These are phyloP conservation scores for Melastoma candidum DNA, from an alignment of 441 rosid species.

Conservation along the genomic window DNA sequence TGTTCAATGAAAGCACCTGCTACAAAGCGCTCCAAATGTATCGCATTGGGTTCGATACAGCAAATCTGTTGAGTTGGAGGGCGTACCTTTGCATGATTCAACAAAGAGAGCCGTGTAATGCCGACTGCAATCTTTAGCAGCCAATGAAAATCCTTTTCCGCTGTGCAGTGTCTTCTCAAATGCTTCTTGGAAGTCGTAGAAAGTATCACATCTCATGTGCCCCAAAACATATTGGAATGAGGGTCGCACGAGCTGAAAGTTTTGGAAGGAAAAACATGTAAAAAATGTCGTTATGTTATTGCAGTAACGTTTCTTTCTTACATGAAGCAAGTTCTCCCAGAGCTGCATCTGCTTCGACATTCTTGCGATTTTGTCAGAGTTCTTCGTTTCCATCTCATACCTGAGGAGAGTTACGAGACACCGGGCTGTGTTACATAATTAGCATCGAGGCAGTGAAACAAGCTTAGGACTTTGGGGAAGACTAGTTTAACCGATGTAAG, in stretches of 20 bases:
- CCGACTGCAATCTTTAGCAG: slow-evolving; percentile 43
- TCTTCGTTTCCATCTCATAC: slow-evolving; percentile 74
- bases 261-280: slow-evolving; percentile 12
- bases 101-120: slow-evolving; percentile 48
- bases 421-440: too few species aligned
- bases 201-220: slow-evolving; percentile 56
- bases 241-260: slow-evolving; percentile 72
- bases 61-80: background rate
- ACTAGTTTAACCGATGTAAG: slow-evolving; percentile 53
- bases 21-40: slow-evolving; percentile 4
- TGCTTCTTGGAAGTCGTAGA: slow-evolving; percentile 59
- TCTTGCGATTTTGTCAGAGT: slow-evolving; percentile 92
- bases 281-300: background rate
- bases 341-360: slow-evolving; percentile 72
- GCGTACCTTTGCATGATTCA: slow-evolving; percentile 58
- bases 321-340: slow-evolving; percentile 81
- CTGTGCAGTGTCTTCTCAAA: slow-evolving; percentile 65
- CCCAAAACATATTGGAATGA: slow-evolving; percentile 67
- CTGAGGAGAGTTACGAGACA: slow-evolving; percentile 19
- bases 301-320: slow-evolving; percentile 25
- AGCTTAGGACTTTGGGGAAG: background rate
- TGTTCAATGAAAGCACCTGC: slow-evolving; percentile 69
- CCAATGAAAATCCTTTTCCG: slow-evolving; percentile 64
- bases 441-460: too few species aligned
- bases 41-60: background rate